Conservation (phyloP, 2,329 filamentous ascomycete genomes). For the Fusarium camptoceras region DNA sequence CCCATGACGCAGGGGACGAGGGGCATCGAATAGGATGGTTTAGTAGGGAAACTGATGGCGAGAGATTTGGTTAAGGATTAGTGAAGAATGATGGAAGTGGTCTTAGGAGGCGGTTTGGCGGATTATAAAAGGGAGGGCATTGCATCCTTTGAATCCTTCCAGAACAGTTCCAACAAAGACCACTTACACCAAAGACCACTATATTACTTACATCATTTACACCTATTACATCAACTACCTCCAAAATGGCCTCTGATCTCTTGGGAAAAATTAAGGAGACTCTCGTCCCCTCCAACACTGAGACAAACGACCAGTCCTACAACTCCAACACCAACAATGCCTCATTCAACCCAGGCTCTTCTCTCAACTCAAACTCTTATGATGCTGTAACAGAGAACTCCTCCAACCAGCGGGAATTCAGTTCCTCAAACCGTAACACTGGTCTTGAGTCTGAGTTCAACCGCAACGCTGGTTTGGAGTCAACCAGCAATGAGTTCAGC, state of each 20-base stretch:
- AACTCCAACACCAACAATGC: neutral
- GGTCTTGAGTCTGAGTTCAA: neutral
- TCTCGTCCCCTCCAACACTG: slow-evolving; percentile 8
- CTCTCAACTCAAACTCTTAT: neutral
- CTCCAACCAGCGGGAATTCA: slow-evolving; percentile 14
- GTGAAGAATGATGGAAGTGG: slow-evolving; percentile 13
- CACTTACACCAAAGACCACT: neutral
- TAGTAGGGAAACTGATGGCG: neutral
- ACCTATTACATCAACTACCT: neutral
- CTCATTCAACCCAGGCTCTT: neutral
- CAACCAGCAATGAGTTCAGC: neutral
- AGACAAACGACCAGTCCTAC: slow-evolving; percentile 15
- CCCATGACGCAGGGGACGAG: slow-evolving; percentile 33
- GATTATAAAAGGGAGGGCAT: slow-evolving; percentile 10
- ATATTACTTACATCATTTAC: neutral
- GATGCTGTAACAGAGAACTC: neutral
- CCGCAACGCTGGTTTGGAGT: neutral
- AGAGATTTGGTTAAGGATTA: neutral
- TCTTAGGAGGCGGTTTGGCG: neutral
- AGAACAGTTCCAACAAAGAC: too few relatives aligned
- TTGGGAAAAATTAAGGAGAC: slow-evolving; percentile 42
- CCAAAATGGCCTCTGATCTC: slow-evolving; percentile 34
- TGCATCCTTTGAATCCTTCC: neutral
- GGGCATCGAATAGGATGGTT: neutral
- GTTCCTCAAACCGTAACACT: neutral